phyloP scores from a whole-genome alignment of 352 stramenopile genomes.

The Phytophthora sojae region DNA sequence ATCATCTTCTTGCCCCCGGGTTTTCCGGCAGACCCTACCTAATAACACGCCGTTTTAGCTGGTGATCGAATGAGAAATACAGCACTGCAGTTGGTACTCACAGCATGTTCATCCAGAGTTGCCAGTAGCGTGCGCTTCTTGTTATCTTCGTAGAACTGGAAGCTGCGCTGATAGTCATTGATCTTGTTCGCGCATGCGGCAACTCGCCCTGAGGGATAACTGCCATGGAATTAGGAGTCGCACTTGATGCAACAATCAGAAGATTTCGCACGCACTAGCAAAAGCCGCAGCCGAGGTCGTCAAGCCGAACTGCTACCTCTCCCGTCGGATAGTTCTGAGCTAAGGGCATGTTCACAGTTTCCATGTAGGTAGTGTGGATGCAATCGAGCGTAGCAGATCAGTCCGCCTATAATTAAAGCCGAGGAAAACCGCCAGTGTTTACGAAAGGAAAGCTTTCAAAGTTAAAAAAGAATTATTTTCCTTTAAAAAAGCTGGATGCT shows the following conservation, averaged over 20 bases:
- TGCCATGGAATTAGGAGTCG: slow-evolving; percentile 1
- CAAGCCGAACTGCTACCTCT: slow-evolving; percentile 61
- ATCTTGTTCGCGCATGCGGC: slow-evolving; percentile 79
- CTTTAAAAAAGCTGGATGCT: too few species aligned
- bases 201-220: slow-evolving; percentile 73
- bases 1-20: slow-evolving; percentile 68
- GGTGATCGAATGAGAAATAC: background rate
- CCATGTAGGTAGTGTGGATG: background rate
- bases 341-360: background rate
- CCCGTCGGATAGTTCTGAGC: slow-evolving; percentile 51
- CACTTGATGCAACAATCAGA: background rate
- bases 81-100: slow-evolving; percentile 19
- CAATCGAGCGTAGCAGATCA: background rate
- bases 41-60: background rate
- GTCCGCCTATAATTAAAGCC: background rate
- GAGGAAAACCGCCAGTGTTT: too few species aligned
- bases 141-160: slow-evolving; percentile 81
- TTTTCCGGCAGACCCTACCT: slow-evolving; percentile 68
- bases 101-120: slow-evolving; percentile 76
- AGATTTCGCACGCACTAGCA: slow-evolving; percentile 59
- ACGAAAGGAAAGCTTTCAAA: too few species aligned
- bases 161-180: slow-evolving; percentile 65
- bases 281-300: slow-evolving; percentile 69
- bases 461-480: too few species aligned
- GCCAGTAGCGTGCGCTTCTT: slow-evolving; percentile 58